Conservation (phyloP, 139 green algal genomes). For the Astrephomene gubernaculifera region DNA sequence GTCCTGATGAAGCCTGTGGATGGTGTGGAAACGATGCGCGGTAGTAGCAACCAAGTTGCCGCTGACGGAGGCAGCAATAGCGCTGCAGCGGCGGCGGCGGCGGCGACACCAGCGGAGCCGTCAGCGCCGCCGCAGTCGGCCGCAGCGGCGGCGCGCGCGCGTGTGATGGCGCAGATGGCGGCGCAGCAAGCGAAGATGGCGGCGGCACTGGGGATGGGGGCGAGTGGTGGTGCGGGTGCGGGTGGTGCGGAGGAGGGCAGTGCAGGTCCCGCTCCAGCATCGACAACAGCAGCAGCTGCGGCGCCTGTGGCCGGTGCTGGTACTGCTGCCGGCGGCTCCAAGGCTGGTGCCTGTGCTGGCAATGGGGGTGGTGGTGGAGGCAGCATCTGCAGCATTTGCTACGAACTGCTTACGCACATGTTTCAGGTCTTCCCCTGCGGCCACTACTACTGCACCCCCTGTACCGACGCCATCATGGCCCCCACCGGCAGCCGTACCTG, state of each 20-base stretch:
- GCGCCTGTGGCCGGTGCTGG: background rate
- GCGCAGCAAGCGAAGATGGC: background rate
- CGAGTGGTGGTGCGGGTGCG: background rate
- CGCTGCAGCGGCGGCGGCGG: background rate
- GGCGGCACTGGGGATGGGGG: background rate
- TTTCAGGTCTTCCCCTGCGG: constrained; percentile 35
- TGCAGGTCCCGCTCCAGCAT: background rate
- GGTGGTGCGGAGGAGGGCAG: background rate
- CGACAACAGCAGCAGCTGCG: background rate
- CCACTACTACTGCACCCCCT: constrained; percentile 32
- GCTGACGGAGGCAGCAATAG: background rate
- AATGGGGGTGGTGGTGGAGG: background rate
- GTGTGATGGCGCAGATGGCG: background rate
- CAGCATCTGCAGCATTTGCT: background rate
- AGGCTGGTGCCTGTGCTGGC: background rate
- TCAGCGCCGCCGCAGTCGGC: background rate
- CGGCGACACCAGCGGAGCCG: background rate
- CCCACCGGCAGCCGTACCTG: background rate
- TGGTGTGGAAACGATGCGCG: too few relatives aligned
- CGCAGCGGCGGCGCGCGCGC: background rate
- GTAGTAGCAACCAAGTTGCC: too few relatives aligned
- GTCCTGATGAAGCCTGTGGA: too few relatives aligned
- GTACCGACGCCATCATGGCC: background rate
- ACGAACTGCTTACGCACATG: background rate
- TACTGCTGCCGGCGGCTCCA: background rate